Evolutionary conservation across 2,329 filamentous ascomycete species (phyloP).

Genomic region (Dothiorella sarmentorum): DNA sequence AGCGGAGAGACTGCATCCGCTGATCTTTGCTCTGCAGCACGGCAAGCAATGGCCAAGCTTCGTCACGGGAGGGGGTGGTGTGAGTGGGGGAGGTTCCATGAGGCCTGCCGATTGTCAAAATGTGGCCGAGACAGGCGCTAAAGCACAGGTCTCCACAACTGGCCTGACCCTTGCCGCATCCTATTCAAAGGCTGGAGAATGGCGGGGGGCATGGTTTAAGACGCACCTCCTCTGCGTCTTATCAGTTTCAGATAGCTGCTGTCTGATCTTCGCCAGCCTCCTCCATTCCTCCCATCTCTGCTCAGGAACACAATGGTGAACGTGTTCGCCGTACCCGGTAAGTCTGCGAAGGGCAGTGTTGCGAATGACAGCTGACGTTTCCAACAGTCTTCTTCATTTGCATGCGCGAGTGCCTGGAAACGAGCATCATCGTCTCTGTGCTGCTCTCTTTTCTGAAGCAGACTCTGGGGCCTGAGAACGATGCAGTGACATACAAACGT

Average conservation of each 20-base stretch:
- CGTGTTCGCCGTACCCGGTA: conserved; percentile 69
- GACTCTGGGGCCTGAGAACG: conserved; percentile 64
- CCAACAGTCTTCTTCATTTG: conserved; percentile 78
- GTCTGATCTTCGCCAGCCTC: conserved; percentile 2
- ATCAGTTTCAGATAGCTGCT: neutral
- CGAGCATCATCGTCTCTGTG: conserved; percentile 82
- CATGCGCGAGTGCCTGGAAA: conserved; percentile 82
- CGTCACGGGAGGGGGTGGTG: neutral
- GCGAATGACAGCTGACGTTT: neutral
- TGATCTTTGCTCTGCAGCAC: neutral
- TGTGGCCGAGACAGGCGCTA: neutral
- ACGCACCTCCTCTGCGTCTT: conserved; percentile 7
- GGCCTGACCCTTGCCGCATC: conserved; percentile 6
- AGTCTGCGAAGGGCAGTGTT: conserved; percentile 17
- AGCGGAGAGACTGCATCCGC: neutral
- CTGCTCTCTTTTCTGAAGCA: conserved; percentile 82
- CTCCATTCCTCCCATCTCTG: neutral
- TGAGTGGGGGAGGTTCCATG: neutral
- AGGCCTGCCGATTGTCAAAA: neutral
- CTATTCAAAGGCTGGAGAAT: neutral
- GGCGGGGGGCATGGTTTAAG: neutral
- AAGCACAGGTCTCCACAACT: conserved; percentile 3
- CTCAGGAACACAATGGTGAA: conserved; percentile 50
- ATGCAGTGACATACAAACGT: conserved; percentile 62
- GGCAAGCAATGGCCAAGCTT: conserved; percentile 1